Conservation (phyloP, 148 eudicot genomes). For the Spergularia bocconei region DNA sequence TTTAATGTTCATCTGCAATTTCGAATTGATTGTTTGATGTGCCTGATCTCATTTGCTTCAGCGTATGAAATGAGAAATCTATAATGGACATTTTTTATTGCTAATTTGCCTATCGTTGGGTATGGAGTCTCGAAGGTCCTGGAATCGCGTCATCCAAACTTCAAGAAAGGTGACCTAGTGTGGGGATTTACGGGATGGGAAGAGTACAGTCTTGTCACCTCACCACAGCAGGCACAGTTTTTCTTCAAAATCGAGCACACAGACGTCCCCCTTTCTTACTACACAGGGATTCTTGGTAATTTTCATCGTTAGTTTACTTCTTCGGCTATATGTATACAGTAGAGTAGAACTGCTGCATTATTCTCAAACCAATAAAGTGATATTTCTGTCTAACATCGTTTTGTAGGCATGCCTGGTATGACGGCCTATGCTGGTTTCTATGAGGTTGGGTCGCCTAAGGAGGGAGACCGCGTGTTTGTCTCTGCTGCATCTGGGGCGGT, state of each 20-base stretch:
- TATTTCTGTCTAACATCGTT: background rate
- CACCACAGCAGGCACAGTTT: slow-evolving; percentile 5
- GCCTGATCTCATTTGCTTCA: background rate
- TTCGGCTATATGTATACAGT: no score
- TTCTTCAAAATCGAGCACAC: slow-evolving; percentile 46
- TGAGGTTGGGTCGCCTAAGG: slow-evolving; percentile 41
- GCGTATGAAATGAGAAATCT: no score
- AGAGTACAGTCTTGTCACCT: slow-evolving; percentile 47
- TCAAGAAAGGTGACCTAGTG: slow-evolving; percentile 48
- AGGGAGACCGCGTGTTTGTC: slow-evolving; percentile 44
- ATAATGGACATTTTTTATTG: no score
- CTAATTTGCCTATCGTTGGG: slow-evolving; percentile 47
- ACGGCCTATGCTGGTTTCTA: slow-evolving; percentile 54
- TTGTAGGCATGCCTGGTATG: slow-evolving; percentile 52
- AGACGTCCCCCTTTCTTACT: slow-evolving; percentile 64
- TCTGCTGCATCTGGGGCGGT: slow-evolving; percentile 62
- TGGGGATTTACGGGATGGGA: slow-evolving; percentile 64
- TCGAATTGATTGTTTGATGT: no score
- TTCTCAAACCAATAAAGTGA: background rate
- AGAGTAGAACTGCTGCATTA: no score
- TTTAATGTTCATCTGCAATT: background rate
- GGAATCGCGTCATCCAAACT: slow-evolving; percentile 49
- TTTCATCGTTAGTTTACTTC: background rate
- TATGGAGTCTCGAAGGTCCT: slow-evolving; percentile 55
- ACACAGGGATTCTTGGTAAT: slow-evolving; percentile 68